Evolutionary conservation across 371 early-diverging fungal species (phyloP), one percentile per base, ranked within the genome.

Genomic region (Vairimorpha ceranae): DNA sequence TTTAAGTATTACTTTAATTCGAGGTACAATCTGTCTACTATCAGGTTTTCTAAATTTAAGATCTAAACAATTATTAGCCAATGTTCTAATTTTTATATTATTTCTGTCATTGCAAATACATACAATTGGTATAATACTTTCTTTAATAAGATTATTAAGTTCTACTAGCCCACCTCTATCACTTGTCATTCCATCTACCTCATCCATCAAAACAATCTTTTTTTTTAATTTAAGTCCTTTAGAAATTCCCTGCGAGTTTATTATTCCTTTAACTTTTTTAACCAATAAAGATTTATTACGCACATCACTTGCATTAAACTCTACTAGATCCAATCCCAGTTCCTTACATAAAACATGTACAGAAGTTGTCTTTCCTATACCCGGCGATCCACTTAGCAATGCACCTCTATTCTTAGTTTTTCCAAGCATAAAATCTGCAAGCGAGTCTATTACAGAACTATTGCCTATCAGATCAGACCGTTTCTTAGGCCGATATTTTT

Each of bases 141-240:
- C 90, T 83, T 92, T 92, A 76, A 99, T 91, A 33, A 96, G 75
- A 52, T 86, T 81, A 54, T 92, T 92, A 43, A 99, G 85, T 83
- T 97, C 94, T 0, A 88, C 87, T 7, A 87, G 84, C 19, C 99
- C 99, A 56, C 98, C 99, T 43, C 97, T 88, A 83, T 99, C 99
- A 41, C 88, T 89, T 2, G 93, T 89, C 98, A 99, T 98, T 33
- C 97, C 98, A 83, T 99, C 99, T 0, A 97, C 93, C 82, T 99
- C 99, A 85, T 99, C 99, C 98, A 99, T 96, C 59, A 99, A 89
- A 12, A 98, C 80, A 0, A 93, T 80, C 27, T 83, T 66, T 27
- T 81, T 81, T 0, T 45, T 61, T 0, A 67, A 15, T 51, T 8
- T 23, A 12, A 51, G 14, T 1, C 38, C 36, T 3, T 41, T 19